A percentile compares a stretch with the other conserved stretches of the same genome.
Conservation (phyloP, 208 protist genomes). For the Trypanosoma cruzi region DNA sequence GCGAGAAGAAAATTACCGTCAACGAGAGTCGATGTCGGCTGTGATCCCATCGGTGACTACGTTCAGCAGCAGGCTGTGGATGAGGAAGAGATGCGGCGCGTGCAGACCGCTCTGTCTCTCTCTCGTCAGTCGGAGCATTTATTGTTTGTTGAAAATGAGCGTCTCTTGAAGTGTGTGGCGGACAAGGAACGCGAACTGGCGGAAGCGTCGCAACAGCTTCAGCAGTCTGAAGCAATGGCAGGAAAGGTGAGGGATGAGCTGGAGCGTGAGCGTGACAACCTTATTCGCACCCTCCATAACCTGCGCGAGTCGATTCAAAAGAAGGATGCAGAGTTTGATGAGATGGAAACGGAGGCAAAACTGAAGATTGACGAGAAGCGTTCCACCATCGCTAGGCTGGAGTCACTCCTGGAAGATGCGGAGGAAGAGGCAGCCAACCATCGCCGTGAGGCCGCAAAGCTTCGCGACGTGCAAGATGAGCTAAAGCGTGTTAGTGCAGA, state of each 20-base stretch:
- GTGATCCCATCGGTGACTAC: conserved; percentile 17
- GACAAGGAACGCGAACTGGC: conserved; percentile 36
- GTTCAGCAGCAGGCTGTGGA: background rate
- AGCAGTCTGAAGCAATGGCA: conserved; percentile 1
- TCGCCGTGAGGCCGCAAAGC: conserved; percentile 10
- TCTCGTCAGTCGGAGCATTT: conserved; percentile 38
- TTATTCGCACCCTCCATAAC: conserved; percentile 75
- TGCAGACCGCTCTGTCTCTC: conserved; percentile 43
- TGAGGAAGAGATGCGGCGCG: conserved; percentile 22
- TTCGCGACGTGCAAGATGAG: conserved; percentile 15
- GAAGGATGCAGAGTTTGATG: conserved; percentile 56
- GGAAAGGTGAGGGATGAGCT: conserved; percentile 31
- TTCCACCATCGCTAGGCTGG: conserved; percentile 53
- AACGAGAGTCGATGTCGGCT: conserved; percentile 10
- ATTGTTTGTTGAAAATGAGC: conserved; percentile 56
- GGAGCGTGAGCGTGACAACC: conserved; percentile 60
- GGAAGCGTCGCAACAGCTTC: conserved; percentile 20
- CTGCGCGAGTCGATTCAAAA: conserved; percentile 57
- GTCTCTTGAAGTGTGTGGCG: conserved; percentile 35
- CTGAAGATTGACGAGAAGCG: conserved; percentile 79
- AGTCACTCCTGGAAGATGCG: conserved; percentile 39
- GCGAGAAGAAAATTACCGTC: background rate
- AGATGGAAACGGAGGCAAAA: conserved; percentile 67
- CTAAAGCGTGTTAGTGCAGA: conserved; percentile 7
- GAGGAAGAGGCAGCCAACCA: conserved; percentile 20